Evolutionary conservation across 768 basidiomycete species (phyloP).

Genomic region (Mycena epipterygia): DNA sequence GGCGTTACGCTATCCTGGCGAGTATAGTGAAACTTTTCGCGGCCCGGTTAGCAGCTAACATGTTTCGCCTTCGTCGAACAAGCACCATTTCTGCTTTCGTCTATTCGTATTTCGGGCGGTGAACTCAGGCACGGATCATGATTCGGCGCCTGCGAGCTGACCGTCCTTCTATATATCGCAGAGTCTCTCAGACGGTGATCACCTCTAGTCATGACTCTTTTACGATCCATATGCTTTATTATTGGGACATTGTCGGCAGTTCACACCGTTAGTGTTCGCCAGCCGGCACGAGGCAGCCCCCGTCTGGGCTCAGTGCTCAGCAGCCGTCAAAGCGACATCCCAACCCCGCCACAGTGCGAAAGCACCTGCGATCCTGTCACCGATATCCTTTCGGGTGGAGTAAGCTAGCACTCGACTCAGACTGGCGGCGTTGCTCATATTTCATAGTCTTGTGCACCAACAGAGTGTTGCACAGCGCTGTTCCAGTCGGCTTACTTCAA

Average conservation of each 20-base stretch:
- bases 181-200: neutral
- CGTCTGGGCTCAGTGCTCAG: neutral
- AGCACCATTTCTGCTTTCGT: neutral
- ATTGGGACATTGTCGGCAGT: constrained; percentile 2
- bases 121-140: neutral
- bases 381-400: constrained; percentile 25
- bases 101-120: neutral
- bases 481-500: constrained; percentile 57
- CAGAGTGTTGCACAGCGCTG: constrained; percentile 53
- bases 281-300: neutral
- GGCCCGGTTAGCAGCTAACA: no score
- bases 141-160: neutral
- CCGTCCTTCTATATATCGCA: neutral
- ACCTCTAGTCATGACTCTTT: constrained; percentile 2
- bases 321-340: constrained; percentile 38
- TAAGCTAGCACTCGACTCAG: neutral
- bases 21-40: no score
- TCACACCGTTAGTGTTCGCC: constrained; percentile 1
- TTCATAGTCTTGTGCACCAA: constrained; percentile 43
- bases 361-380: constrained; percentile 48
- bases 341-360: constrained; percentile 49
- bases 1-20: no score
- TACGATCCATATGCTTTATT: constrained; percentile 9
- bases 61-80: neutral
- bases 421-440: neutral